phyloP scores from a whole-genome alignment of 768 basidiomycete genomes.

The Boletus subcaerulescens region DNA sequence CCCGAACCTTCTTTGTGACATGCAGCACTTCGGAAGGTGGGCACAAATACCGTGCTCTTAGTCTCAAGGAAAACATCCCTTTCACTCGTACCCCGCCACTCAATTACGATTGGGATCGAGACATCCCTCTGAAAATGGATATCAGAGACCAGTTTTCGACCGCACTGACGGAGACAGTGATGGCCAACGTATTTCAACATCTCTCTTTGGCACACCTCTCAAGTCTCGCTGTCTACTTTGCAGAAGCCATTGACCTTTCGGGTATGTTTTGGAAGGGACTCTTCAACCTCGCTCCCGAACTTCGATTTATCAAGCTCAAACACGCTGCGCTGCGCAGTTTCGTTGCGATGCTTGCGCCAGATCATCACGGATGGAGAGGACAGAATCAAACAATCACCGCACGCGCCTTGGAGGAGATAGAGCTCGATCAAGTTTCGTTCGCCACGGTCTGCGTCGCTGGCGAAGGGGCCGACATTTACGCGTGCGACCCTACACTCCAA shows the following conservation, averaged over 20 bases:
- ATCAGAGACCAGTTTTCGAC: neutral
- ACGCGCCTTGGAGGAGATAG: neutral
- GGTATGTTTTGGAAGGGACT: neutral
- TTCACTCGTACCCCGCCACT: neutral
- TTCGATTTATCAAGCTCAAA: neutral
- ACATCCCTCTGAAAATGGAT: constrained; percentile 1
- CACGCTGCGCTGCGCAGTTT: neutral
- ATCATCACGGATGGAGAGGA: constrained; percentile 1
- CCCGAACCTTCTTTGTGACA: neutral
- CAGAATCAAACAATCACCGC: neutral
- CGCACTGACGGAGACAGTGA: neutral
- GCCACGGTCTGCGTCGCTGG: neutral
- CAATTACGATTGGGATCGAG: neutral
- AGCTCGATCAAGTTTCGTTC: neutral
- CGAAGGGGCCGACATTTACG: neutral
- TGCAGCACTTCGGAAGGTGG: neutral
- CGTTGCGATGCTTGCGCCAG: neutral
- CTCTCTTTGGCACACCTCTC: neutral
- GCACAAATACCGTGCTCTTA: neutral
- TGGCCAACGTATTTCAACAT: neutral
- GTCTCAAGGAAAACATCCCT: neutral
- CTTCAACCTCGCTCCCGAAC: neutral
- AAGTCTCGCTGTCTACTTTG: neutral
- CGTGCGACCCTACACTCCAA: neutral
- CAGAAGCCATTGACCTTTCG: neutral